Evolutionary conservation across 257 asterid genomes (phyloP).

Genomic region (Primulina tabacum): DNA sequence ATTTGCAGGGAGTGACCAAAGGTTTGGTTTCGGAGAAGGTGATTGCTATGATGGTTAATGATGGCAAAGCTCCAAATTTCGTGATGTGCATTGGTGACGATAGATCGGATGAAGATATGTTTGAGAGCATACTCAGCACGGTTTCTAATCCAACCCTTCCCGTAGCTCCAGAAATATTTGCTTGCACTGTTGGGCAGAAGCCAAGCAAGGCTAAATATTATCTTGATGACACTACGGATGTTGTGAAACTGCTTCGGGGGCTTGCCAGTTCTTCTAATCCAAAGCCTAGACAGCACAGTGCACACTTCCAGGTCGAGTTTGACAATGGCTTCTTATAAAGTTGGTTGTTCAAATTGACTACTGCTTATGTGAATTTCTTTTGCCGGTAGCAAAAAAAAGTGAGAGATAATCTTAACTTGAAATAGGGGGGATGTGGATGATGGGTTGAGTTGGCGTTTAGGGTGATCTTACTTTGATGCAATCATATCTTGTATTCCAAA

Average conservation of each 20-base stretch:
- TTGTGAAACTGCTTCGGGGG: slow-evolving; percentile 61
- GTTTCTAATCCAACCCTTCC: slow-evolving; percentile 41
- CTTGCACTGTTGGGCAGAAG: slow-evolving; percentile 93
- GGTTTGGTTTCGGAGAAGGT: slow-evolving; percentile 76
- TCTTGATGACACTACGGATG: slow-evolving; percentile 75
- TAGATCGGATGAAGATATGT: slow-evolving; percentile 89
- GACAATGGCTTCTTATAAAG: slow-evolving; percentile 38
- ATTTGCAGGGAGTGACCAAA: slow-evolving; percentile 81
- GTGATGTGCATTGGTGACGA: slow-evolving; percentile 87
- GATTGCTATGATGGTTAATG: slow-evolving; percentile 43
- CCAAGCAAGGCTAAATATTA: slow-evolving; percentile 95
- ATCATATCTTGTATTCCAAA: background rate
- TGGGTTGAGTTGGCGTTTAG: slow-evolving; percentile 24
- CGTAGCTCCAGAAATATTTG: slow-evolving; percentile 64
- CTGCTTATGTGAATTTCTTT: slow-evolving; percentile 26
- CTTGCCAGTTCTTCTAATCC: slow-evolving; percentile 64
- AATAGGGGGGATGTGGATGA: slow-evolving; percentile 26
- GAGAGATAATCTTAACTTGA: slow-evolving; percentile 32
- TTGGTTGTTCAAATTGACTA: slow-evolving; percentile 23
- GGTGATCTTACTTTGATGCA: background rate
- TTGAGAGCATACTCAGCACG: slow-evolving; percentile 64
- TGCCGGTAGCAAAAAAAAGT: slow-evolving; percentile 6
- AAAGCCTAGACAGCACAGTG: slow-evolving; percentile 41
- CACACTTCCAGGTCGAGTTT: slow-evolving; percentile 55
- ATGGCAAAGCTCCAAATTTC: slow-evolving; percentile 62